Evolutionary conservation across 1,139 yeast species (phyloP).

Genomic region (Blastobotrys persicus): DNA sequence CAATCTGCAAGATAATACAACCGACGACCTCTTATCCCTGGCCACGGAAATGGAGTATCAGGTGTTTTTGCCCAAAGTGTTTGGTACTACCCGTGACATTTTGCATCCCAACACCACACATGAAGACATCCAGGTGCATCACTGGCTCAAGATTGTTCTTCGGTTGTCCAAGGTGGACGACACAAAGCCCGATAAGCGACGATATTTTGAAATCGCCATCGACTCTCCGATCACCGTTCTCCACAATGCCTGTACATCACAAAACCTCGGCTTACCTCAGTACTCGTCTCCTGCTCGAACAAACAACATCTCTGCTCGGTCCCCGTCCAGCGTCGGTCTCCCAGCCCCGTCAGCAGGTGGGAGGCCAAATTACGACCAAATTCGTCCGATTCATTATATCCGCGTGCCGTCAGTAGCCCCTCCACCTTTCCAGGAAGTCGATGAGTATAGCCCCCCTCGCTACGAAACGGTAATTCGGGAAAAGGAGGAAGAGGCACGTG

Average conservation of each 20-base stretch:
- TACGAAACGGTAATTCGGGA: conserved; percentile 11
- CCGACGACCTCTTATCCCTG: conserved; percentile 43
- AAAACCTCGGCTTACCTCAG: conserved; percentile 42
- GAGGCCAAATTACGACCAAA: conserved; percentile 3
- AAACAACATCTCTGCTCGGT: conserved; percentile 22
- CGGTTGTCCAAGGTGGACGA: conserved; percentile 64
- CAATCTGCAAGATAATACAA: conserved; percentile 39
- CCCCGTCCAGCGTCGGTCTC: conserved; percentile 27
- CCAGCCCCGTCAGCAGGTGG: neutral
- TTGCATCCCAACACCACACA: conserved; percentile 83
- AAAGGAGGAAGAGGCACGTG: conserved; percentile 7
- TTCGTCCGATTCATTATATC: conserved; percentile 42
- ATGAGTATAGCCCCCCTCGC: conserved; percentile 16
- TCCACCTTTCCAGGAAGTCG: conserved; percentile 44
- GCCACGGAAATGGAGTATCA: conserved; percentile 75
- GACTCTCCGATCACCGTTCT: conserved; percentile 86
- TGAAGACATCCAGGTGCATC: conserved; percentile 77
- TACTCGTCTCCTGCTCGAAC: conserved; percentile 25
- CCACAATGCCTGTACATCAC: conserved; percentile 43
- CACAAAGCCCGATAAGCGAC: conserved; percentile 57
- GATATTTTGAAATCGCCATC: conserved; percentile 87
- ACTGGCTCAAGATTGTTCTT: conserved; percentile 87
- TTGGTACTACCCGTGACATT: conserved; percentile 32
- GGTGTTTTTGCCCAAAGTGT: conserved; percentile 67
- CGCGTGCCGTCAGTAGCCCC: conserved; percentile 47